Evolutionary conservation across 768 basidiomycete genomes (phyloP).

Genomic region (Leccinellum luteum): DNA sequence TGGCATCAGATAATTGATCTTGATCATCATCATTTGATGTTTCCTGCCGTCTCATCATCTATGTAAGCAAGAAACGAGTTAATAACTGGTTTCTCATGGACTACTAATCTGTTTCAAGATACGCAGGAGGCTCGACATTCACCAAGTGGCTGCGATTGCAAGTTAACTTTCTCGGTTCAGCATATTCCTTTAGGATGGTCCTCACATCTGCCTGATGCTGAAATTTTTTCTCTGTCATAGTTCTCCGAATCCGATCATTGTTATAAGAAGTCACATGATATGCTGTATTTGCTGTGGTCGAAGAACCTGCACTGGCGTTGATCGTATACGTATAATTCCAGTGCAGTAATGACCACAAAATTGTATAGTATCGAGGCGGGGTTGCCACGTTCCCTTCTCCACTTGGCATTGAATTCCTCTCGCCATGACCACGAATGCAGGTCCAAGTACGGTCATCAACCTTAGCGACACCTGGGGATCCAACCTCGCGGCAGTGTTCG

Average conservation of each 20-base stretch:
- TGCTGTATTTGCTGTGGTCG: neutral
- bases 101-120: neutral
- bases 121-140: neutral
- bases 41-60: neutral
- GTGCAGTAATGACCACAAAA: conserved; percentile 14
- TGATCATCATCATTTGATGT: neutral
- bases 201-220: neutral
- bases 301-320: neutral
- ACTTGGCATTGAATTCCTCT: neutral
- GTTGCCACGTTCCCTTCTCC: neutral
- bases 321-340: conserved; percentile 8
- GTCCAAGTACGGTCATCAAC: conserved; percentile 1
- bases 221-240: neutral
- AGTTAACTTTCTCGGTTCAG: neutral
- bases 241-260: neutral
- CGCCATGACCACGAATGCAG: conserved; percentile 12
- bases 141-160: neutral
- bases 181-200: neutral
- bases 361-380: neutral
- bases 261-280: neutral
- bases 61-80: neutral
- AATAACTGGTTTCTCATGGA: too few species aligned
- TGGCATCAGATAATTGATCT: neutral
- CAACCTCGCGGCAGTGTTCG: conserved; percentile 19
- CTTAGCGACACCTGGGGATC: conserved; percentile 23